Base-by-base conservation (phyloP, 768 basidiomycete genomes). In the Amanita rimosa region DNA sequence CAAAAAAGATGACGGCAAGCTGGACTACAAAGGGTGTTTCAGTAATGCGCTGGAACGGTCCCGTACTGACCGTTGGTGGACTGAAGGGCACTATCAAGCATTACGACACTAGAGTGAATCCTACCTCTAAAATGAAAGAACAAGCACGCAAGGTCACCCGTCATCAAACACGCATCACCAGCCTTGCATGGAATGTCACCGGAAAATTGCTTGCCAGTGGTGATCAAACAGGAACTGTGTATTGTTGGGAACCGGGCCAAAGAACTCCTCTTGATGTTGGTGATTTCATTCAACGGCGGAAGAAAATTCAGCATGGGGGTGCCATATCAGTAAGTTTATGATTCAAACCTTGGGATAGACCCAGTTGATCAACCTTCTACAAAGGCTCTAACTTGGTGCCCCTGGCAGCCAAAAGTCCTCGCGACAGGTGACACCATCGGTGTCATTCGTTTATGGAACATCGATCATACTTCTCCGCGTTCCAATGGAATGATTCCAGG, bases 361-460 rank as follows among this genome's bases (percentile, higher is more conserved):
- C 38, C 9, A 19, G 3, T 48, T 48, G 21, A 21, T 38, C 37
- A 21, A 46, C 9, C 31, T 14, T 48, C 51, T 9, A 1, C 7
- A 27, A 54, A 88, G 87, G 88, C 91, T 0, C 66, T 94, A 46
- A 83, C 88, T 1, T 95, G 92, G 82, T 90, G 84, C 53, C 87
- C 92, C 0, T 94, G 92, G 92, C 80, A 88, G 58, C 73, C 81
- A 0, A 81, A 80, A 14, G 67, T 90, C 3, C 75, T 94, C 38
- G 87, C 88, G 0, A 78, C 84, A 0, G 92, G 90, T 0, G 90
- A 83, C 36, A 68, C 72, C 2, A 69, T 72, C 10, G 75, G 76
- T 21, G 69, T 70, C 1, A 64, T 79, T 49, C 74, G 73, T 16
- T 61, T 81, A 44, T 81, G 78, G 79, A 74, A 73, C 54, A 55